Conservation (phyloP, 169 alveolate species). For the Cyclospora cayetanensis region DNA sequence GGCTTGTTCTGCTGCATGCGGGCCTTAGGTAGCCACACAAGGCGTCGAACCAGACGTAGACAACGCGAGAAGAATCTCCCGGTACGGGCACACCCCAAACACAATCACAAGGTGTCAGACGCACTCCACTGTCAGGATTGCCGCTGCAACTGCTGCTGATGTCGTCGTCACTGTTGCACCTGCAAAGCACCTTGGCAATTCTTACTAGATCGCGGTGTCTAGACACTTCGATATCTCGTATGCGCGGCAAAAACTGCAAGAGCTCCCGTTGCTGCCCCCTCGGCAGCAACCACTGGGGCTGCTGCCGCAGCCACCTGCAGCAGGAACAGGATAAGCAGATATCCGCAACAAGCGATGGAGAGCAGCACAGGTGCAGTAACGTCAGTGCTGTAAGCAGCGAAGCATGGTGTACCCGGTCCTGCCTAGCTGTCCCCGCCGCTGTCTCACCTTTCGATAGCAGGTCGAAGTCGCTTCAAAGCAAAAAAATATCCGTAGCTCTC, state of each 20-base stretch:
- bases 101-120: not conserved
- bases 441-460: not conserved
- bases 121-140: not conserved
- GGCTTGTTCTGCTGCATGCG: not conserved
- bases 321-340: constrained; percentile 33
- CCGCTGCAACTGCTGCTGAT: constrained; percentile 39
- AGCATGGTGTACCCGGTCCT: too few species aligned
- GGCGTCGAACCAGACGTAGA: not conserved
- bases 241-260: constrained; percentile 9
- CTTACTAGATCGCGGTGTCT: constrained; percentile 18
- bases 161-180: constrained; percentile 20
- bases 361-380: not conserved
- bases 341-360: not conserved
- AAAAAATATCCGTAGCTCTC: constrained; percentile 13
- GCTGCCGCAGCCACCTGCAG: constrained; percentile 4
- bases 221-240: constrained; percentile 18
- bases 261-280: constrained; percentile 53
- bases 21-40: not conserved
- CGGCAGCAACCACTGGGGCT: constrained; percentile 2
- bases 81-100: not conserved
- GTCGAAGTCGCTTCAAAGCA: constrained; percentile 2
- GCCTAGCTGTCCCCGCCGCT: too few species aligned
- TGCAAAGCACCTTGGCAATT: not conserved
- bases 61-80: not conserved
- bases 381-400: too few species aligned